Conservation (phyloP, 768 basidiomycete species). For the Rhizopogon roseolus region DNA sequence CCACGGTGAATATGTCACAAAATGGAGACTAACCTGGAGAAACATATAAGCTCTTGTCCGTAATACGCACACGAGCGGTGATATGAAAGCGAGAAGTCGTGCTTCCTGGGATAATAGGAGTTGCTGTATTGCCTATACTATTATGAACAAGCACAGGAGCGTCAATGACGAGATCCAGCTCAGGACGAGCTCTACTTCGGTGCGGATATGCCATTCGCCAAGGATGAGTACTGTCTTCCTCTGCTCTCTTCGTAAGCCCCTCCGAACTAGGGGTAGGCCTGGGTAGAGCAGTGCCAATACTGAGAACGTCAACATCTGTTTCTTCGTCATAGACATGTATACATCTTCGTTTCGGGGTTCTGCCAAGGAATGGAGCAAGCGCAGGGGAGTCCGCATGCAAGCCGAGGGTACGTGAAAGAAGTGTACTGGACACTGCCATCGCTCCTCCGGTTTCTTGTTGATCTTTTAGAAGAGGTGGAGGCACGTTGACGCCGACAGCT, state of each 20-base stretch:
- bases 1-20: background rate
- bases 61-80: constrained; percentile 34
- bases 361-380: constrained; percentile 46
- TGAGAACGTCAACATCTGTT: constrained; percentile 28
- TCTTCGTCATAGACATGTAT: constrained; percentile 34
- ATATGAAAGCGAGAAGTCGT: constrained; percentile 41
- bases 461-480: constrained; percentile 5
- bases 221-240: background rate
- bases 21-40: constrained; percentile 28
- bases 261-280: background rate
- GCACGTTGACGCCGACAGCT: constrained; percentile 36
- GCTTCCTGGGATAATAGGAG: constrained; percentile 9
- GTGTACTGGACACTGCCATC: constrained; percentile 24
- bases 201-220: constrained; percentile 39
- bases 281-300: constrained; percentile 3
- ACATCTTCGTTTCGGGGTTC: constrained; percentile 34
- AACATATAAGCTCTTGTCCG: constrained; percentile 42
- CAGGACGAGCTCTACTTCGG: constrained; percentile 35
- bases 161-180: constrained; percentile 26
- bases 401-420: constrained; percentile 44
- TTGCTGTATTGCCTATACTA: background rate
- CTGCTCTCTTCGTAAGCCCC: background rate
- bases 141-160: constrained; percentile 13
- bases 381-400: constrained; percentile 47
- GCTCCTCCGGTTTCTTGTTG: background rate